Evolutionary conservation across 495 filamentous ascomycete species (phyloP).

Genomic region (Penicillium pulvis): DNA sequence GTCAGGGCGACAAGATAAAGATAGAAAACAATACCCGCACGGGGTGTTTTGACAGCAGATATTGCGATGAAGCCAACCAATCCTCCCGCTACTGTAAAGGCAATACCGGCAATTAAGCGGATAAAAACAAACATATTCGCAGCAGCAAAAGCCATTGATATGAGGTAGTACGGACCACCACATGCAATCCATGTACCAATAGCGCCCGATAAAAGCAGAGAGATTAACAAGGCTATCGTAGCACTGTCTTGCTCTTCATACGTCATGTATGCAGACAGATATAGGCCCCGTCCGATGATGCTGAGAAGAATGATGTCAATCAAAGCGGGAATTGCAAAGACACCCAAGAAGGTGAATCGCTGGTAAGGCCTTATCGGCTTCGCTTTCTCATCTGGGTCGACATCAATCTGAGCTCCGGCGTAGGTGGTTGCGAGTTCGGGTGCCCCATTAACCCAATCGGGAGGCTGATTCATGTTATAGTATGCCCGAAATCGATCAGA

Average conservation of each 20-base stretch:
- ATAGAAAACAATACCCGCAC: slow-evolving; percentile 50
- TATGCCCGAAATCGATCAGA: slow-evolving; percentile 53
- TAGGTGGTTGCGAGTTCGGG: slow-evolving; percentile 53
- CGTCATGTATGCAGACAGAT: slow-evolving; percentile 57
- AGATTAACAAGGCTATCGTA: slow-evolving; percentile 58
- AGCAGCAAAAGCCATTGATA: slow-evolving; percentile 60
- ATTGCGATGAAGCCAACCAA: slow-evolving; percentile 54
- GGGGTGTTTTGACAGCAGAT: slow-evolving; percentile 37
- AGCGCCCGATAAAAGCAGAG: slow-evolving; percentile 56
- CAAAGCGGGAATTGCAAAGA: slow-evolving; percentile 62
- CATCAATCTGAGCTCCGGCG: slow-evolving; percentile 58
- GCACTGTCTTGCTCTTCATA: slow-evolving; percentile 52
- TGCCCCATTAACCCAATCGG: slow-evolving; percentile 51
- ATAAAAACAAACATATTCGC: slow-evolving; percentile 63
- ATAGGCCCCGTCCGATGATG: slow-evolving; percentile 58
- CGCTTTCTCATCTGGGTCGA: slow-evolving; percentile 49
- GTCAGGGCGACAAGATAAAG: slow-evolving; percentile 52
- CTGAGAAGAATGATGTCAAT: slow-evolving; percentile 61
- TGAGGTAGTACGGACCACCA: slow-evolving; percentile 62
- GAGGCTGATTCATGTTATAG: slow-evolving; percentile 53
- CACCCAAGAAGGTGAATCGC: slow-evolving; percentile 58
- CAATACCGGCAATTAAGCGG: slow-evolving; percentile 59
- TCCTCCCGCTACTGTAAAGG: slow-evolving; percentile 51
- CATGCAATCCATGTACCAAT: slow-evolving; percentile 62
- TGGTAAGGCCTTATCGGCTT: slow-evolving; percentile 51